Evolutionary conservation across 78 protist genomes (phyloP), one percentile per base, ranked within the genome.

Genomic region (Capsaspora owczarzaki): DNA sequence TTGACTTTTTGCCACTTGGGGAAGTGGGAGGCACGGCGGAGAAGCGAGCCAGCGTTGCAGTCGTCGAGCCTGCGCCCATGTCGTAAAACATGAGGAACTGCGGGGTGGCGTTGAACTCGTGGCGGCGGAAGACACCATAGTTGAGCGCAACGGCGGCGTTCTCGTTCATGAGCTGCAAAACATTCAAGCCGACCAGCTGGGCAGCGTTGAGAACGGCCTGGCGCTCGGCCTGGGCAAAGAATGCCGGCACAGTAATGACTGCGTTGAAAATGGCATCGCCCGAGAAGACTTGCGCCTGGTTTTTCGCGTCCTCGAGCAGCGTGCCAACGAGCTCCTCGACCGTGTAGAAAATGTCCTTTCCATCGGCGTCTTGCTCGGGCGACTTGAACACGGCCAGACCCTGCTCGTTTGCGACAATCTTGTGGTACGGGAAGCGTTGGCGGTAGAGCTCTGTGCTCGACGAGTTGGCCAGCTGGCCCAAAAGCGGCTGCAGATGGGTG

Each of bases 151-250:
- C 71, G 27, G 81, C 74, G 19, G 81, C 77, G 78, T 49, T 72
- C 33, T 53, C 76, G 12, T 61, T 41, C 72, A 86, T 42, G 33
- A 86, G 82, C 35, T 82, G 79, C n/a, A 86, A 74, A 0, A 86
- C 90, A 33, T 76, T 82, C 25, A 89, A 33, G 40, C 86, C 88
- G 5, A 84, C 87, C 38, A 90, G 63, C 69, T 46, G 61, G n/a
- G 91, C 91, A 14, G 89, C 91, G 76, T 85, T 87, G 37, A 87
- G 56, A 35, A 90, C 33, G 46, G 91, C 91, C 75, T 82, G 91
- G 60, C 94, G 85, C 69, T 87, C 86, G 37, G 66, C 69, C 49
- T 82, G 88, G 22, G 80, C 76, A 56, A 78, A 76, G 72, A 53
- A 90, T 23, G 87, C 78, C 43, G 94, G 94, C 12, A 89, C 81